Evolutionary conservation across 768 basidiomycete genomes (phyloP), one percentile per base, ranked within the genome.

Genomic region (Tremella yokohamensis): DNA sequence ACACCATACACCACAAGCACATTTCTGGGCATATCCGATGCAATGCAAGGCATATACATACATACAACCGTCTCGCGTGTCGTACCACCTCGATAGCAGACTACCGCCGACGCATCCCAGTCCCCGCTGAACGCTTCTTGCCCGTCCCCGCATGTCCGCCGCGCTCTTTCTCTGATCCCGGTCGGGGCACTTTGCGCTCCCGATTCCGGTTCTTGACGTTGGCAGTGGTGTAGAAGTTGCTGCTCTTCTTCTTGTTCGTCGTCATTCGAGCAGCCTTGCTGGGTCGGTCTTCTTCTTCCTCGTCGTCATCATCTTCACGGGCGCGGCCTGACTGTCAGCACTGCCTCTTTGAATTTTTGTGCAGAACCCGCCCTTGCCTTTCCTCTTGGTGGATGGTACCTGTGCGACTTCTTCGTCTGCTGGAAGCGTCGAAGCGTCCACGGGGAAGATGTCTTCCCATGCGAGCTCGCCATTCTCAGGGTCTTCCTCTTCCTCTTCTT

Each of bases 171-270:
- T 45, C 42, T 8, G n/a, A 18, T 18, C 42, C 42, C 22, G 42
- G 42, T 6, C 22, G 73, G 38, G 75, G 75, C 1, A 65, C 56
- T 44, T 71, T 69, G 20, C 71, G 66, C n/a, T 73, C 73, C 20
- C 73, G 56, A 61, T 76, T 76, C 54, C 69, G 65, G 63, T 76
- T 76, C 62, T 76, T 76, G 66, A 76, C 75, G 55, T 76, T 76
- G 3, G 87, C 83, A 40, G 74, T 82, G 2, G 85, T 83, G 79
- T 89, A 96, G 79, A 91, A 97, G 79, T 98, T 97, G 56, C 82
- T 81, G 9, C 89, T 84, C 78, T 89, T 91, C 80, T 85, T 87
- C 90, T 99, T 99, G 81, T 85, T 90, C 1, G 96, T 98, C 68
- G 84, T 94, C 89, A 94, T 88, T 16, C 94, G 87, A 24, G 82